These are phyloP conservation scores for Aschersonia sp. DNA, from an alignment of 2,329 filamentous ascomycete genomes.

Conservation along the genomic window DNA sequence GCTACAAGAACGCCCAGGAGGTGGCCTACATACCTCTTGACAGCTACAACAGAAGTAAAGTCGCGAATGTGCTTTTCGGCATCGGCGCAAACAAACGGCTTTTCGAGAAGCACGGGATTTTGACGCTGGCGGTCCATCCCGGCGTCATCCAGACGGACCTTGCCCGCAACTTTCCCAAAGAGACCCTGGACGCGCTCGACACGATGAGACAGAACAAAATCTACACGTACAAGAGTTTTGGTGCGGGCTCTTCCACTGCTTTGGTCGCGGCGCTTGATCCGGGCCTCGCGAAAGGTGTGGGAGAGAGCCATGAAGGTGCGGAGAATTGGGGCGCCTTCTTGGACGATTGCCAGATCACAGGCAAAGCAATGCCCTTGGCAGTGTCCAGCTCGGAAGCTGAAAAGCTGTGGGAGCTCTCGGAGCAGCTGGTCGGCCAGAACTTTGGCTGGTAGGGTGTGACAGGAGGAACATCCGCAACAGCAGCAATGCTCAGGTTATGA, in stretches of 20 bases:
- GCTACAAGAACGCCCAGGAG: slow-evolving; percentile 6
- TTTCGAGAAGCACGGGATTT: slow-evolving; percentile 16
- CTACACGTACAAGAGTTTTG: slow-evolving; percentile 11
- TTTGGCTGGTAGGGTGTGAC: slow-evolving; percentile 10
- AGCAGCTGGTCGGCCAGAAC: slow-evolving; percentile 17
- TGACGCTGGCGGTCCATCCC: slow-evolving; percentile 16
- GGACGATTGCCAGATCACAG: slow-evolving; percentile 12
- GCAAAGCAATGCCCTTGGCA: slow-evolving; percentile 4
- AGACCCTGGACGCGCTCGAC: slow-evolving; percentile 7
- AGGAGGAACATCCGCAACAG: neutral
- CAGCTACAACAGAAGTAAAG: slow-evolving; percentile 14
- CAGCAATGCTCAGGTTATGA: too few relatives aligned
- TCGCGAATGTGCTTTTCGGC: slow-evolving; percentile 14
- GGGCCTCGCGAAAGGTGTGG: neutral
- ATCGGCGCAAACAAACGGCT: slow-evolving; percentile 10
- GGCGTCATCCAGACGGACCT: slow-evolving; percentile 19
- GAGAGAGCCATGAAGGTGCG: slow-evolving; percentile 4
- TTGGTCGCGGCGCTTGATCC: slow-evolving; percentile 19
- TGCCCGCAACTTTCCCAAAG: slow-evolving; percentile 7
- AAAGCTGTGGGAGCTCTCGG: slow-evolving; percentile 18
- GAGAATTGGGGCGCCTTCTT: slow-evolving; percentile 16
- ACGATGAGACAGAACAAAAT: slow-evolving; percentile 3
- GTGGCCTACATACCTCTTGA: slow-evolving; percentile 10
- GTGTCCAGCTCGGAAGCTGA: slow-evolving; percentile 15
- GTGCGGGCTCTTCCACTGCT: slow-evolving; percentile 15